These are phyloP conservation scores for Nepenthes gracilis DNA, from an alignment of 148 eudicot species.

Conservation along the genomic window DNA sequence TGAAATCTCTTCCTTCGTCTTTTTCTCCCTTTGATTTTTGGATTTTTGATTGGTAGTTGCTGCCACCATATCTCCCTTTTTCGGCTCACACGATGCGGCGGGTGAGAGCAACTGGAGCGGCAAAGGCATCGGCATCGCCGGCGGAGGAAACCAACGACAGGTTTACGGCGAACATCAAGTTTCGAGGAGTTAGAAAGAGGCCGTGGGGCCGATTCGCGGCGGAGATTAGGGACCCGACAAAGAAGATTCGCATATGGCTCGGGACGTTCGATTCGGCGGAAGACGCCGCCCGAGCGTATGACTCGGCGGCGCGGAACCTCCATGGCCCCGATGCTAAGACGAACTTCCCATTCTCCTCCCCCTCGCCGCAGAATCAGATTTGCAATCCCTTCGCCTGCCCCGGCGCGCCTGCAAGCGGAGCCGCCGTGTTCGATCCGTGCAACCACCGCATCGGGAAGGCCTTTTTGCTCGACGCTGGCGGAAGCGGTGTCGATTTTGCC, in stretches of 20 bases:
- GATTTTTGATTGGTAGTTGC: background rate
- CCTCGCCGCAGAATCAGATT: slow-evolving; percentile 7
- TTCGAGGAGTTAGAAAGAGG: slow-evolving; percentile 53
- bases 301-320: slow-evolving; percentile 43
- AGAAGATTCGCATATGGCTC: slow-evolving; percentile 69
- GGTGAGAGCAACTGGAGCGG: slow-evolving; percentile 21
- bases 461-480: background rate
- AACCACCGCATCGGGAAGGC: background rate
- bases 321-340: slow-evolving; percentile 73
- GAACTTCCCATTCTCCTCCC: slow-evolving; percentile 33
- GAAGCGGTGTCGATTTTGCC: background rate
- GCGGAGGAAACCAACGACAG: slow-evolving; percentile 13
- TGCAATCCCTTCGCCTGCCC: background rate
- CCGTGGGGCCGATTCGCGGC: slow-evolving; percentile 79
- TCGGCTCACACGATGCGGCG: slow-evolving; percentile 7
- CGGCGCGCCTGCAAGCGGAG: background rate
- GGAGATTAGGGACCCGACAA: slow-evolving; percentile 75
- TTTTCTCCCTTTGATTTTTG: background rate
- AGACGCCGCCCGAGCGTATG: slow-evolving; percentile 73
- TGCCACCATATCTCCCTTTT: background rate
- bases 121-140: background rate
- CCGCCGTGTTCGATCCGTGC: slow-evolving; percentile 5
- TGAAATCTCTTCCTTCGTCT: background rate
- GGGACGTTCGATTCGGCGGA: slow-evolving; percentile 70
- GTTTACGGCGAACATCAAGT: slow-evolving; percentile 28